A percentile compares a stretch with the other conserved stretches of the same genome.
These are phyloP conservation scores for Diaporthe longicolla DNA, from an alignment of 2,329 filamentous ascomycete genomes.

Conservation along the genomic window DNA sequence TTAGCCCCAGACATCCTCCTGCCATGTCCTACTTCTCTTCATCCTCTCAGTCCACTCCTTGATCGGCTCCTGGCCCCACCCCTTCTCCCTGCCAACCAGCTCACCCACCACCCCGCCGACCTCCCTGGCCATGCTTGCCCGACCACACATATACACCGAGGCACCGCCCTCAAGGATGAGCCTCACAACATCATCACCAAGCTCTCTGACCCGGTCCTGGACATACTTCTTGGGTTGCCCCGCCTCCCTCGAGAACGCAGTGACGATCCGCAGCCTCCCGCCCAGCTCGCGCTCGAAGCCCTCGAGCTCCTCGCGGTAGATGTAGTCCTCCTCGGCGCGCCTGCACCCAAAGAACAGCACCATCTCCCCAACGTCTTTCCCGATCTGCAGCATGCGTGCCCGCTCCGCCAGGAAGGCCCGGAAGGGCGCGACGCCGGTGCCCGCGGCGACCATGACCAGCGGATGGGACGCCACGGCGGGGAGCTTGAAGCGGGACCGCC, in stretches of 20 bases:
- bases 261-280: slow-evolving; percentile 48
- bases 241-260: slow-evolving; percentile 51
- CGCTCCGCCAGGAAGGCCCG: slow-evolving; percentile 52
- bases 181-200: slow-evolving; percentile 48
- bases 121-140: slow-evolving; percentile 59
- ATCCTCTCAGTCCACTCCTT: slow-evolving; percentile 62
- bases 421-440: slow-evolving; percentile 61
- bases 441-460: slow-evolving; percentile 64
- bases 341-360: slow-evolving; percentile 57
- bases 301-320: slow-evolving; percentile 43
- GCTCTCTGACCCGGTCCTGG: slow-evolving; percentile 54
- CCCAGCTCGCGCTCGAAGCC: slow-evolving; percentile 45
- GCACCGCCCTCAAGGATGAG: slow-evolving; percentile 52
- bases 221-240: slow-evolving; percentile 52
- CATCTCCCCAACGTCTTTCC: slow-evolving; percentile 52
- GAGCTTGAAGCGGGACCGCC: slow-evolving; percentile 59
- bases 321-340: slow-evolving; percentile 49
- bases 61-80: slow-evolving; percentile 56
- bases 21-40: slow-evolving; percentile 66
- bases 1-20: slow-evolving; percentile 67
- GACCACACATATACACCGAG: slow-evolving; percentile 59
- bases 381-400: slow-evolving; percentile 50
- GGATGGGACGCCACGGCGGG: slow-evolving; percentile 57
- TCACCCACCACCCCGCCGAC: slow-evolving; percentile 56
- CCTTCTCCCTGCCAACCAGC: slow-evolving; percentile 52